Conservation (phyloP, 2,329 filamentous ascomycete genomes). For the Diaporthe humulicola region DNA sequence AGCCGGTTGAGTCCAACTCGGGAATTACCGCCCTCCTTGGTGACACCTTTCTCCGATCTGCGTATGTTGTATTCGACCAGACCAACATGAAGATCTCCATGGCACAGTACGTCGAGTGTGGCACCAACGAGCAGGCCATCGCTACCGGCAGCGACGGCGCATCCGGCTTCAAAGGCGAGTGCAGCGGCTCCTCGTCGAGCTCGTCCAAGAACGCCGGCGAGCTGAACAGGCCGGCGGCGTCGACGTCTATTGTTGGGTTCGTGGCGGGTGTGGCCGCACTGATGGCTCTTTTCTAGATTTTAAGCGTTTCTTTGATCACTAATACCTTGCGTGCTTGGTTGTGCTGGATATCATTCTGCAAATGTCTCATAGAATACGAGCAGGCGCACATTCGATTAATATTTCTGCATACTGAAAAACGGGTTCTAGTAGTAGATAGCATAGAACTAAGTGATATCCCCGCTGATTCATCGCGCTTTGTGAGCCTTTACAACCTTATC, state of each 20-base stretch:
- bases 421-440: constrained; percentile 12
- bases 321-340: not conserved
- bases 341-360: not conserved
- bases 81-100: constrained; percentile 48
- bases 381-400: not conserved
- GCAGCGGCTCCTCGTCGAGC: constrained; percentile 32
- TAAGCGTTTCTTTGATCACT: not conserved
- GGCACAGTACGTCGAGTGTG: constrained; percentile 50
- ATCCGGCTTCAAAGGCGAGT: constrained; percentile 42
- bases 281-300: constrained; percentile 30
- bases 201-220: constrained; percentile 16
- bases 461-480: not conserved
- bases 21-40: constrained; percentile 46
- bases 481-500: not conserved
- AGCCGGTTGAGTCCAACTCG: constrained; percentile 42
- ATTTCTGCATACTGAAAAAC: constrained; percentile 1
- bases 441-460: constrained; percentile 18
- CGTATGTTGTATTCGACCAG: constrained; percentile 51
- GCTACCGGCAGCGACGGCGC: constrained; percentile 37
- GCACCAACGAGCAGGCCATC: constrained; percentile 47
- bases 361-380: constrained; percentile 8
- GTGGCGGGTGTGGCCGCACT: constrained; percentile 34
- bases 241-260: constrained; percentile 25
- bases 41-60: constrained; percentile 49
- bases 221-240: constrained; percentile 9